These are phyloP conservation scores for Spergularia azorica DNA, from an alignment of 179 eudicot genomes.

Conservation along the genomic window DNA sequence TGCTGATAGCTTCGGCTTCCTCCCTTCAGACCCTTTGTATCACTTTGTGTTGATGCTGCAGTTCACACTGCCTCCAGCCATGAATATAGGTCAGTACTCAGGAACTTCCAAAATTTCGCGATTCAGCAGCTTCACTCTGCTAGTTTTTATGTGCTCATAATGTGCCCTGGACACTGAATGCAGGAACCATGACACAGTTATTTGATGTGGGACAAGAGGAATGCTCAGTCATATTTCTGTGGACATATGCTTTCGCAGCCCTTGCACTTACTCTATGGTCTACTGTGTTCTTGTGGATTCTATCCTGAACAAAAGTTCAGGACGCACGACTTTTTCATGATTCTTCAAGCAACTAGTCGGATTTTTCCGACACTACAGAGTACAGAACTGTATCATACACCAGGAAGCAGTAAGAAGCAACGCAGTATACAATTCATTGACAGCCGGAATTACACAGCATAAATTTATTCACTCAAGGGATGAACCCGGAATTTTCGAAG, in stretches of 20 bases:
- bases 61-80: slow-evolving; percentile 79
- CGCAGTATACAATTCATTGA: not conserved
- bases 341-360: not conserved
- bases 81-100: slow-evolving; percentile 54
- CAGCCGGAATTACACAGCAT: not conserved
- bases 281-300: slow-evolving; percentile 35
- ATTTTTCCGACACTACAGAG: not conserved
- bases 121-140: not conserved
- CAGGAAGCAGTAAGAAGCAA: not conserved
- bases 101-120: not conserved
- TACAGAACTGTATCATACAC: slow-evolving; percentile 12
- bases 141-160: not conserved
- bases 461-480: too few species aligned
- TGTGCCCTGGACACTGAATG: not conserved
- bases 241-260: slow-evolving; percentile 39
- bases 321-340: not conserved
- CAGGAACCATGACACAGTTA: slow-evolving; percentile 43
- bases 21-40: slow-evolving; percentile 74
- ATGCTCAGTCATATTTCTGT: slow-evolving; percentile 38
- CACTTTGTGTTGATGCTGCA: slow-evolving; percentile 73
- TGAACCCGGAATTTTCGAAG: too few species aligned
- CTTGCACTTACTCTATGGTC: slow-evolving; percentile 36
- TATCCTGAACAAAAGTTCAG: slow-evolving; percentile 19
- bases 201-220: slow-evolving; percentile 38
- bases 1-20: slow-evolving; percentile 59